Base-by-base conservation (phyloP, 257 asterid genomes). In the Petunia axillaris region DNA sequence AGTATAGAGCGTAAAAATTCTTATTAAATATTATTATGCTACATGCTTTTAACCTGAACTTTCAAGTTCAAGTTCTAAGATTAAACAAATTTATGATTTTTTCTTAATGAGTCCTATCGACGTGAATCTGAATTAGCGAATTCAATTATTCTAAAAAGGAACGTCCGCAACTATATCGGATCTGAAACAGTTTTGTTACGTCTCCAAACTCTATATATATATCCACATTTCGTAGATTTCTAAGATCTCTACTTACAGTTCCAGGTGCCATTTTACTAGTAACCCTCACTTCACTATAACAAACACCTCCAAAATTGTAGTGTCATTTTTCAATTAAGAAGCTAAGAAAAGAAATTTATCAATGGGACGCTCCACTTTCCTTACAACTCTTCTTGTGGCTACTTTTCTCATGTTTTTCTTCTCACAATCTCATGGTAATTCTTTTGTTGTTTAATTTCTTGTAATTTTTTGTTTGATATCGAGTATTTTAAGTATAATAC, bases 351-450 rank as follows among this genome's bases (percentile, higher is more conserved):
- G 80, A n/a, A 76, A 76, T 9, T 7, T 37, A 58, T 76, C 35
- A 25, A 71, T 80, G 83, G 83, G 46, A 39, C 70, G 83, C 13
- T 60, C 64, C 48, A 55, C 16, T 59, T 43, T 55, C 5, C 2
- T 81, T 46, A 66, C 64, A 38, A 55, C 16, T 59, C 35, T 55
- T 3, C 2, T 81, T 46, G 74, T 66, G 52, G 63, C 84, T 25
- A 59, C 78, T 43, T 16, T 88, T 75, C 88, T 89, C 55, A 64
- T 87, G 16, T 83, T 85, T 41, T 48, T 82, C 44, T 84, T 79
- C 86, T 84, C 87, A 5, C 64, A 74, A 81, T 84, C 87, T 10
- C 79, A 77, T 79, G 94, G 94, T 91, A 84, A 68, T 4, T 66
- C 9, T 48, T 2, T 74, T 7, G 13, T 52, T 16, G 39, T 3